Conservation (phyloP, 2,329 filamentous ascomycete species). For the Alternaria novae-zelandiae region DNA sequence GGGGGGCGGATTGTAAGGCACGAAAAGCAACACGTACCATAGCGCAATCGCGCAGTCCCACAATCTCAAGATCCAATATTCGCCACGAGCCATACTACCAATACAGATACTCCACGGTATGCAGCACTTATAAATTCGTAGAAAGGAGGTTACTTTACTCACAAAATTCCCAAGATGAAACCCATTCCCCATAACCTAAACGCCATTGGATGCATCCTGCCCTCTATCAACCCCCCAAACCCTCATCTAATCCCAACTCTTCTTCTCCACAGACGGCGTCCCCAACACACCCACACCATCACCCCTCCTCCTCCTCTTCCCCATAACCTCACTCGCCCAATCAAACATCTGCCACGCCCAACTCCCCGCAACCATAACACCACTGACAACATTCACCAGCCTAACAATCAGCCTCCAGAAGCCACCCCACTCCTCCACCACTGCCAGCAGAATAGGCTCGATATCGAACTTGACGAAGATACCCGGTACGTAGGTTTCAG, state of each 20-base stretch:
- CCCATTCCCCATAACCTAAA: neutral
- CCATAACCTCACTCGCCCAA: conserved; percentile 66
- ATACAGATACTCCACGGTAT: neutral
- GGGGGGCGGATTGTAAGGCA: neutral
- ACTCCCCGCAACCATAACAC: conserved; percentile 89
- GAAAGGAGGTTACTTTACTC: neutral
- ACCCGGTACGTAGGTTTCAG: conserved; percentile 77
- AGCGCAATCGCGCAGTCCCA: neutral
- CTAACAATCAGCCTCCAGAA: conserved; percentile 78
- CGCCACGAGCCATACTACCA: neutral
- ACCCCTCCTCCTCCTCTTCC: conserved; percentile 47
- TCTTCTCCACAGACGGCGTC: conserved; percentile 25
- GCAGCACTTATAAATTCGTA: neutral
- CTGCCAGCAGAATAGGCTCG: conserved; percentile 87
- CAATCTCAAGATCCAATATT: neutral
- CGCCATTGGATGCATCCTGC: conserved; percentile 1
- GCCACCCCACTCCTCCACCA: conserved; percentile 80
- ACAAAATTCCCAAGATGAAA: neutral
- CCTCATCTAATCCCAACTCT: conserved; percentile 19
- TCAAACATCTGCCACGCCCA: conserved; percentile 89
- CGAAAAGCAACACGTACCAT: neutral
- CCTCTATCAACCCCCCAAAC: neutral
- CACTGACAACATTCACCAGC: conserved; percentile 87
- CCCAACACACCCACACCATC: conserved; percentile 58
- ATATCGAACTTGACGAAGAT: conserved; percentile 99